Conservation (phyloP, 352 stramenopile species). For the Blastocystis sp. region DNA sequence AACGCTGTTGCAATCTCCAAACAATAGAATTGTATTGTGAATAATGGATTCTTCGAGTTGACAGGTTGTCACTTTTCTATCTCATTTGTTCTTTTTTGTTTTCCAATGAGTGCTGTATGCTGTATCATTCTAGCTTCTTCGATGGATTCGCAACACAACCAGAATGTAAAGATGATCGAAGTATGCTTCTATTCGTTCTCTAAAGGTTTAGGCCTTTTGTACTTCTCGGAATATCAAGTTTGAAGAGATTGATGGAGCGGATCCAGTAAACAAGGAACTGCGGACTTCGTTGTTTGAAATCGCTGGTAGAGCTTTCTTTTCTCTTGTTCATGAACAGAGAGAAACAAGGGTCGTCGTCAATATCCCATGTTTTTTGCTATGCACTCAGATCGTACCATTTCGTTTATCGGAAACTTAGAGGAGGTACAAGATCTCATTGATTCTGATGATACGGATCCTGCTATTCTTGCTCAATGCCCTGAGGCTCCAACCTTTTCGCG, state of each 20-base stretch:
- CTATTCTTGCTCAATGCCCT: neutral
- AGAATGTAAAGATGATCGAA: neutral
- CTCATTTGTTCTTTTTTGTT: neutral
- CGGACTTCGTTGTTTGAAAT: conserved; percentile 48
- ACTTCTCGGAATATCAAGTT: conserved; percentile 3
- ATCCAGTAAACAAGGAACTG: neutral
- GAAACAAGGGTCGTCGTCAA: neutral
- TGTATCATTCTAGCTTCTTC: conserved; percentile 18
- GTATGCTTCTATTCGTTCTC: neutral
- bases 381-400: neutral
- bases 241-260: conserved; percentile 19
- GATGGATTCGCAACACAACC: neutral
- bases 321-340: neutral
- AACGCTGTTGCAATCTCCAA: neutral
- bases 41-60: too few relatives aligned
- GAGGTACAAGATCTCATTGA: conserved; percentile 26
- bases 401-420: conserved; percentile 27
- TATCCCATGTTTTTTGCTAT: conserved; percentile 33
- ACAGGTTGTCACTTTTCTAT: too few relatives aligned
- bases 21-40: too few relatives aligned
- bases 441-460: neutral
- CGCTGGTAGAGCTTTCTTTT: neutral
- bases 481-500: conserved; percentile 16
- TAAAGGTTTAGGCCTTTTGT: neutral
- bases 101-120: neutral